Conservation (phyloP, 176 grass and related monocot genomes). For the Paspalum vaginatum region DNA sequence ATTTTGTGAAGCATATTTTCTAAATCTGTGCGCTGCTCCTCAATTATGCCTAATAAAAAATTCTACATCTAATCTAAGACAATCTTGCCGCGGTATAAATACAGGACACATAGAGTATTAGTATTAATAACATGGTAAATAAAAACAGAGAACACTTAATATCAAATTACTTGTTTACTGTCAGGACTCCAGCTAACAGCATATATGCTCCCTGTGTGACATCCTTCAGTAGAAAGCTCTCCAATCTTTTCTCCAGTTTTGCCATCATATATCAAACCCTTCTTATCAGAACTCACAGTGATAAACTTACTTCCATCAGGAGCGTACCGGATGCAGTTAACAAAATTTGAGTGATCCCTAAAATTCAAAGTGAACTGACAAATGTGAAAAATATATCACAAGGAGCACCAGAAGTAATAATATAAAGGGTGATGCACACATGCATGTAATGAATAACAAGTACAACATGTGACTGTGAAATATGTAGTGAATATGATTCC, state of each 20-base stretch:
- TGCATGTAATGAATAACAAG: slow-evolving; percentile 10
- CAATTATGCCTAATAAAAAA: slow-evolving; percentile 21
- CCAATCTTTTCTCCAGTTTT: slow-evolving; percentile 97
- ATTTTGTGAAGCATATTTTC: slow-evolving; percentile 4
- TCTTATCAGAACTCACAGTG: slow-evolving; percentile 96
- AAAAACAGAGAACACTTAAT: slow-evolving; percentile 41
- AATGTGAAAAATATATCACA: slow-evolving; percentile 22
- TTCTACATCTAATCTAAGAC: neutral
- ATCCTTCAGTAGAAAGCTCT: slow-evolving; percentile 63
- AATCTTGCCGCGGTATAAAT: slow-evolving; percentile 11
- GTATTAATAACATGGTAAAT: neutral
- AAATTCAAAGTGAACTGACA: slow-evolving; percentile 34
- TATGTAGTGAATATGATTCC: slow-evolving; percentile 35
- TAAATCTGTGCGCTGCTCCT: slow-evolving; percentile 9
- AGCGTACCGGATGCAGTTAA: slow-evolving; percentile 89
- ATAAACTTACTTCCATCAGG: slow-evolving; percentile 98
- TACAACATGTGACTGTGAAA: slow-evolving; percentile 2
- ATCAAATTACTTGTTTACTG: slow-evolving; percentile 83
- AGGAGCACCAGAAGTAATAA: slow-evolving; percentile 13
- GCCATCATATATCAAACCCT: slow-evolving; percentile 88
- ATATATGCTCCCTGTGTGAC: slow-evolving; percentile 95
- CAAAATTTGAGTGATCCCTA: slow-evolving; percentile 96
- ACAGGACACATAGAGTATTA: neutral
- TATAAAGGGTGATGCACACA: slow-evolving; percentile 23
- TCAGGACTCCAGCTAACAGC: slow-evolving; percentile 96